Base-by-base conservation (phyloP, 371 early-diverging fungal genomes). In the Mucor circinelloides region DNA sequence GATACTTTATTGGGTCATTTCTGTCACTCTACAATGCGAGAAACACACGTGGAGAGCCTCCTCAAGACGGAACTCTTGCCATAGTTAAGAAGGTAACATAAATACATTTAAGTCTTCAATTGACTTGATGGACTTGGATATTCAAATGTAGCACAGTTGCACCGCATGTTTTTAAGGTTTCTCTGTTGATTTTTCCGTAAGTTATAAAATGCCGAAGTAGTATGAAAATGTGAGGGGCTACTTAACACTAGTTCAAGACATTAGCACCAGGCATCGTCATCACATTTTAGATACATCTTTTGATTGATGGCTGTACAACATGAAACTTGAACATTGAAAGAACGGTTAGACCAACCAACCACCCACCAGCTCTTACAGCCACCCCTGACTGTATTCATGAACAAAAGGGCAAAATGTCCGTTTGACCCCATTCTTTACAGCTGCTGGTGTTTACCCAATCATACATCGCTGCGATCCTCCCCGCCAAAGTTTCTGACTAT, bases 401-500 rank as follows among this genome's bases (percentile, higher is more conserved):
- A 46, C 4, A 21, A 32, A 32, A 8, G 34, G 34, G 40, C 9
- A 13, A 13, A 40, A 40, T 40, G 40, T 40, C 28, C 25, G 54
- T 57, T 32, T n/a, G 5, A 57, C 30, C 57, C 32, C 31, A 57
- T 57, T 34, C 34, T 60, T 17, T 7, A 60, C 28, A 42, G 23
- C 13, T 7, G 12, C 27, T 19, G 15, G n/a, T 31, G 21, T 50
- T 34, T 21, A 57, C 30, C 64, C 64, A 64, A 64, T 64, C 23
- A 64, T 6, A 44, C 21, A 6, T 23, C 15, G 44, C 2, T 58
- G 36, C 66, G 66, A 70, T 52, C 38, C 32, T 66, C 70, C 70
- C 70, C 70, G 66, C 70, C 36, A n/a, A 31, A 40, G 40, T 40
- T 54, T 50, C 52, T 54, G 48, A 32, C 31, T 67, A 44, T 62